These are phyloP conservation scores for Cutaneotrichosporon arboriforme DNA, from an alignment of 1,284 basidiomycete species.

Conservation along the genomic window DNA sequence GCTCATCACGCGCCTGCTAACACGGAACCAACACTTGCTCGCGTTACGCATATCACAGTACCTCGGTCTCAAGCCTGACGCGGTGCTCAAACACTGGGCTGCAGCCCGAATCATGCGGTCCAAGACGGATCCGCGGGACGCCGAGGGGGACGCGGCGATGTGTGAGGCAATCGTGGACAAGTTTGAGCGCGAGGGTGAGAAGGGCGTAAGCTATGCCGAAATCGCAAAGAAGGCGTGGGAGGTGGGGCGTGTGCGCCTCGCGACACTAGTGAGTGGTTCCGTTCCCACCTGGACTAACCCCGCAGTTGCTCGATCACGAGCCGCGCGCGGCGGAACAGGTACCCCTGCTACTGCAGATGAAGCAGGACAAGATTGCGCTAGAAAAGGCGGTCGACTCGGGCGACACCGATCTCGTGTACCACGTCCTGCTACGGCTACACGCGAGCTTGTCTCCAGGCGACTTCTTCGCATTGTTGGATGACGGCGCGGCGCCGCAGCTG, in stretches of 20 bases:
- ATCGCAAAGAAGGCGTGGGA: slow-evolving; percentile 94
- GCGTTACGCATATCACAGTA: slow-evolving; percentile 85
- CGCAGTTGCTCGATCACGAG: slow-evolving; percentile 85
- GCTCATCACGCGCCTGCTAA: slow-evolving; percentile 74
- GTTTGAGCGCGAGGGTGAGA: slow-evolving; percentile 58
- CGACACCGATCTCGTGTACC: slow-evolving; percentile 91
- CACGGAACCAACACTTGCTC: slow-evolving; percentile 83
- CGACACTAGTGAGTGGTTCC: slow-evolving; percentile 65
- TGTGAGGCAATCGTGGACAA: slow-evolving; percentile 80
- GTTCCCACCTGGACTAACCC: neutral
- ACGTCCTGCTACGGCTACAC: slow-evolving; percentile 79
- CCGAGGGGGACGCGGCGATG: slow-evolving; percentile 66
- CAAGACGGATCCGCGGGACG: slow-evolving; percentile 52
- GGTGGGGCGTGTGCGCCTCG: slow-evolving; percentile 73
- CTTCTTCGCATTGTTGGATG: slow-evolving; percentile 92
- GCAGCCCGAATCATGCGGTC: slow-evolving; percentile 79
- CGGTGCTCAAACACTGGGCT: slow-evolving; percentile 93
- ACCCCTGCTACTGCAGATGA: slow-evolving; percentile 85
- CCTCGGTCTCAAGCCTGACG: slow-evolving; percentile 74
- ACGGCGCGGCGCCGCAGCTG: slow-evolving; percentile 64
- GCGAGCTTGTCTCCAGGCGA: slow-evolving; percentile 77
- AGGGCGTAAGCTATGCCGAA: slow-evolving; percentile 79
- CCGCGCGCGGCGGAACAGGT: slow-evolving; percentile 86
- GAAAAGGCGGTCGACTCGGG: slow-evolving; percentile 89
- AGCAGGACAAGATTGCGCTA: slow-evolving; percentile 82